Conservation (phyloP, 768 basidiomycete species). For the Boletus sensibilis region DNA sequence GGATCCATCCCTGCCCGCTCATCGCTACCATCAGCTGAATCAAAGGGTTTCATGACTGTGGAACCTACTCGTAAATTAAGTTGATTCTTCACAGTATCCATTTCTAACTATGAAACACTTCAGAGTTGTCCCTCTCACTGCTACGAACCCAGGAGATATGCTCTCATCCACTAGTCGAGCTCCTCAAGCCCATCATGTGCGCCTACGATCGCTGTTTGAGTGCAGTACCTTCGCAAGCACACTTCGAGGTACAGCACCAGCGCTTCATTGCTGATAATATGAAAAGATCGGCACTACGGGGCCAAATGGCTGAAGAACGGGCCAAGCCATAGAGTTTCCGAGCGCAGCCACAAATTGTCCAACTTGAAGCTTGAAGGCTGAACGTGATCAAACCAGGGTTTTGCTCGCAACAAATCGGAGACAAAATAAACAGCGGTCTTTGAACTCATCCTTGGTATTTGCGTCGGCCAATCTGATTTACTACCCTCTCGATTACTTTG, state of each 20-base stretch:
- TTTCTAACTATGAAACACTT: background rate
- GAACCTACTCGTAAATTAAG: conserved; percentile 2
- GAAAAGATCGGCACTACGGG: conserved; percentile 1
- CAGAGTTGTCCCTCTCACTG: background rate
- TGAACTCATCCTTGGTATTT: background rate
- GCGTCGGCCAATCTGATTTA: background rate
- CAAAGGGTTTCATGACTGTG: background rate
- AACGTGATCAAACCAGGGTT: conserved; percentile 9
- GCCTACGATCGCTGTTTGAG: conserved; percentile 6
- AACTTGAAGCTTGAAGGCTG: too few relatives aligned
- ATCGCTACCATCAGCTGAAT: background rate
- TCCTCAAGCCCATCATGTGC: conserved; percentile 11
- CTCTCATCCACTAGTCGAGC: conserved; percentile 4
- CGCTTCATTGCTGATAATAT: conserved; percentile 4
- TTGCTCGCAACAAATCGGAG: conserved; percentile 9
- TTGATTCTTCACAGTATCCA: background rate
- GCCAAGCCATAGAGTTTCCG: conserved; percentile 5
- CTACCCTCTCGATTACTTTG: background rate
- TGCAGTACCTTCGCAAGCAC: conserved; percentile 3
- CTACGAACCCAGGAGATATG: background rate
- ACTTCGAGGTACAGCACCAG: conserved; percentile 14
- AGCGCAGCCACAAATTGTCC: conserved; percentile 1
- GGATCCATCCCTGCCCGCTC: too few relatives aligned
- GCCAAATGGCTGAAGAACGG: conserved; percentile 9
- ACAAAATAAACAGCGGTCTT: background rate